These are phyloP conservation scores for Pezicula radicicola DNA, from an alignment of 2,329 filamentous ascomycete genomes.

Conservation along the genomic window DNA sequence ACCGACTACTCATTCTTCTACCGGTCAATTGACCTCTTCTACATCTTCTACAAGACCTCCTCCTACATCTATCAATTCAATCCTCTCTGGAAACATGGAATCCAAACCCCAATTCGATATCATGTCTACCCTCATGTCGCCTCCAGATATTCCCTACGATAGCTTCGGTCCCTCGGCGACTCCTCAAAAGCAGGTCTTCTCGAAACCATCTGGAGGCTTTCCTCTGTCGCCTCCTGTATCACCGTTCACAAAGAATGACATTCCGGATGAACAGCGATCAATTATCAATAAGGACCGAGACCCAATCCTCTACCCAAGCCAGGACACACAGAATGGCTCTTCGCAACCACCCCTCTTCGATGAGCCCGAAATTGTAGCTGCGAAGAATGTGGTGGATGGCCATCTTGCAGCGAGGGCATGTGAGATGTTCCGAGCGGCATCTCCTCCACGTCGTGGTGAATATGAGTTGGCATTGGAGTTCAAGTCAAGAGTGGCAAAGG, in stretches of 20 bases:
- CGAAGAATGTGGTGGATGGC: constrained; percentile 44
- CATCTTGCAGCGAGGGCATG: constrained; percentile 26
- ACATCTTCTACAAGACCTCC: constrained; percentile 5
- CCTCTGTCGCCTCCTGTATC: constrained; percentile 59
- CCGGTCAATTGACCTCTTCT: constrained; percentile 10
- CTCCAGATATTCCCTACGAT: constrained; percentile 54
- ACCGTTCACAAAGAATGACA: constrained; percentile 35
- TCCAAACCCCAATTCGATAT: constrained; percentile 20
- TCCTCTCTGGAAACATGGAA: constrained; percentile 19
- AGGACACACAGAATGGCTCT: constrained; percentile 29
- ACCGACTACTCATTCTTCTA: constrained; percentile 15
- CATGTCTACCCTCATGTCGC: constrained; percentile 56
- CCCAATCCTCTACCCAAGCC: constrained; percentile 55
- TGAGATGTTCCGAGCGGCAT: constrained; percentile 35
- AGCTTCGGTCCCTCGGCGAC: constrained; percentile 32
- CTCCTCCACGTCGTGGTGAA: constrained; percentile 49
- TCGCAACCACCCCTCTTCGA: constrained; percentile 50
- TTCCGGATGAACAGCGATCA: constrained; percentile 16
- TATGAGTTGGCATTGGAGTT: constrained; percentile 53
- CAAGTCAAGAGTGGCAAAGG: constrained; percentile 45
- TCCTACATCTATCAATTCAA: constrained; percentile 16
- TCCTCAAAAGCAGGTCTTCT: constrained; percentile 19
- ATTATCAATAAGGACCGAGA: constrained; percentile 40
- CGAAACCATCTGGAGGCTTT: constrained; percentile 35
- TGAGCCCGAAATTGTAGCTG: constrained; percentile 34